Conservation (phyloP, 2,329 filamentous ascomycete species). For the Fusarium sp. region DNA sequence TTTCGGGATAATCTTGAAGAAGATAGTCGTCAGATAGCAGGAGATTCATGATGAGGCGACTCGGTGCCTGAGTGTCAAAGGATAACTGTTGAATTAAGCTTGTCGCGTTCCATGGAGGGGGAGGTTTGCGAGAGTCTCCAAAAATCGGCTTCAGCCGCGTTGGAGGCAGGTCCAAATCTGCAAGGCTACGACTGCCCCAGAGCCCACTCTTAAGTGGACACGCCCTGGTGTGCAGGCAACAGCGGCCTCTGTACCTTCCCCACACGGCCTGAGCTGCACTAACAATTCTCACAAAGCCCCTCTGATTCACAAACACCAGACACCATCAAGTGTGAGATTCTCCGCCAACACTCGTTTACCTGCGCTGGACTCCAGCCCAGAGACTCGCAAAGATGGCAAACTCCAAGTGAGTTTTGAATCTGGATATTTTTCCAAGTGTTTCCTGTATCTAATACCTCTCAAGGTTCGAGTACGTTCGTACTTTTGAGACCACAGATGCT, state of each 20-base stretch:
- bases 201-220: not conserved
- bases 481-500: conserved; percentile 84
- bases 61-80: not conserved
- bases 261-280: conserved; percentile 35
- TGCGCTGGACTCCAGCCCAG: not conserved
- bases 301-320: conserved; percentile 32
- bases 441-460: conserved; percentile 24
- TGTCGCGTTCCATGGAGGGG: conserved; percentile 37
- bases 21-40: conserved; percentile 73
- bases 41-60: conserved; percentile 63
- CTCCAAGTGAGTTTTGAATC: conserved; percentile 60
- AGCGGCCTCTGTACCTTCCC: conserved; percentile 20
- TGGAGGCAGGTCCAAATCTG: conserved; percentile 39
- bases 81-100: conserved; percentile 13
- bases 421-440: not conserved
- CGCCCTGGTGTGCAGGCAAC: conserved; percentile 29
- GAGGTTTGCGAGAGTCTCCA: conserved; percentile 31
- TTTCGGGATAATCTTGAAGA: conserved; percentile 87
- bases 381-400: conserved; percentile 61
- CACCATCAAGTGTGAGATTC: conserved; percentile 16
- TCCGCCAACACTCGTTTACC: conserved; percentile 7
- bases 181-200: conserved; percentile 49
- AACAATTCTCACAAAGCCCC: conserved; percentile 46
- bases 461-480: conserved; percentile 94
- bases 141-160: conserved; percentile 44